Evolutionary conservation across 345 rosid genomes (phyloP).

Genomic region (Raphanus raphanistrum): DNA sequence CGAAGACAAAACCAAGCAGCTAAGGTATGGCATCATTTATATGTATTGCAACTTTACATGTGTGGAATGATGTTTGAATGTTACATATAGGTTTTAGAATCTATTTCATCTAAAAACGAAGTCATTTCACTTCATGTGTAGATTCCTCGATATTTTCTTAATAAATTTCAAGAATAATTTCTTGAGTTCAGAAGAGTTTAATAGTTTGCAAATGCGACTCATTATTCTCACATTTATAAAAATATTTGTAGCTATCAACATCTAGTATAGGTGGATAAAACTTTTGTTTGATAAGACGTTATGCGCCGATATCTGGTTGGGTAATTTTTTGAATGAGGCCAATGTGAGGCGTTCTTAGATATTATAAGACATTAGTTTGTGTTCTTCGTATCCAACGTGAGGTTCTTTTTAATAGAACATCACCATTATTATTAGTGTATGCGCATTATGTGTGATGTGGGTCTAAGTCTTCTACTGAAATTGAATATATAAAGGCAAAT

Average conservation of each 20-base stretch:
- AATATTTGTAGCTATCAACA: neutral
- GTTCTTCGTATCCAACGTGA: neutral
- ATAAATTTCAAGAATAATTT: neutral
- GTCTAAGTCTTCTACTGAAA: neutral
- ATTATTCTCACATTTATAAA: neutral
- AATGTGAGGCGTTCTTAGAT: neutral
- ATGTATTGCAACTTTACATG: neutral
- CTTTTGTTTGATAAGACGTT: neutral
- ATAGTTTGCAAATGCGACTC: neutral
- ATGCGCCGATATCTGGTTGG: neutral
- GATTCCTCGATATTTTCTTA: neutral
- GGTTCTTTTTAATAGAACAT: neutral
- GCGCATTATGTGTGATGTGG: neutral
- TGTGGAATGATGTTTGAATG: neutral
- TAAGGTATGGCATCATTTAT: constrained; percentile 36
- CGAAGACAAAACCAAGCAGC: constrained; percentile 63
- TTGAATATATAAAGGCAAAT: neutral
- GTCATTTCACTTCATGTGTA: neutral
- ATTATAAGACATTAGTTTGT: neutral
- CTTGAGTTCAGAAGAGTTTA: neutral
- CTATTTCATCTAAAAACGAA: neutral
- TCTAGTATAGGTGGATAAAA: neutral
- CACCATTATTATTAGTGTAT: neutral
- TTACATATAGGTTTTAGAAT: neutral
- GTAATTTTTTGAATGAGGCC: neutral